Base-by-base conservation (phyloP, 2,329 filamentous ascomycete genomes). In the Fusarium sp. region DNA sequence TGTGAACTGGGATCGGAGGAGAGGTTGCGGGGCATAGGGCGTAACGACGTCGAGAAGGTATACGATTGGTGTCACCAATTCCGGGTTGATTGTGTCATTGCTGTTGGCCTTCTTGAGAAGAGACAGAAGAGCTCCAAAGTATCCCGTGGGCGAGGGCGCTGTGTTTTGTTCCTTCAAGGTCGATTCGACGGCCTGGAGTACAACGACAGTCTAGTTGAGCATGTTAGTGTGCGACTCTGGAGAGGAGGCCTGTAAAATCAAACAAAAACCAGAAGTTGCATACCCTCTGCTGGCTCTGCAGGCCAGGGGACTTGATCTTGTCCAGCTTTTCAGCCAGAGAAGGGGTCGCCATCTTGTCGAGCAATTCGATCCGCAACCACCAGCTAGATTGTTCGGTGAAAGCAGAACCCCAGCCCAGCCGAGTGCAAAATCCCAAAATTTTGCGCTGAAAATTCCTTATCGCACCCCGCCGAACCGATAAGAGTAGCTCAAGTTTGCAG, bases 21-120 rank as follows among this genome's bases (percentile, higher is more conserved):
- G 90, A 65, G 95, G 90, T 66, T 93, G 89, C 58, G 96, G 94
- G 66, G 95, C 91, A 82, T 91, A 93, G 63, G 93, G 92, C 15
- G 94, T 96, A 74, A 98, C 89, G 72, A 97, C 86, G 82, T 99
- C 95, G 84, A 99, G 94, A 15, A 99, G 91, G 82, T 99, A 99
- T 74, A 99, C 92, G 71, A 97, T 92, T 3, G 95, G 93, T 23
- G 92, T 90, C 34, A 93, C 92, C 65, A 97, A 85, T 70, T 97
- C 94, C 79, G 93, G 93, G 78, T 95, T 95, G 59, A 92, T 85
- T 58, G 90, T 89, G 54, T 90, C 91, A 70, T 82, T 86, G 40
- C 87, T 89, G 57, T 92, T 87, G 30, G 94, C 91, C 82, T 97
- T 93, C 75, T 90, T 89, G 4, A 99, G 89, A 4, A 99, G 88